Conservation (phyloP, 2,329 filamentous ascomycete genomes). For the Stromatinia cepivora region DNA sequence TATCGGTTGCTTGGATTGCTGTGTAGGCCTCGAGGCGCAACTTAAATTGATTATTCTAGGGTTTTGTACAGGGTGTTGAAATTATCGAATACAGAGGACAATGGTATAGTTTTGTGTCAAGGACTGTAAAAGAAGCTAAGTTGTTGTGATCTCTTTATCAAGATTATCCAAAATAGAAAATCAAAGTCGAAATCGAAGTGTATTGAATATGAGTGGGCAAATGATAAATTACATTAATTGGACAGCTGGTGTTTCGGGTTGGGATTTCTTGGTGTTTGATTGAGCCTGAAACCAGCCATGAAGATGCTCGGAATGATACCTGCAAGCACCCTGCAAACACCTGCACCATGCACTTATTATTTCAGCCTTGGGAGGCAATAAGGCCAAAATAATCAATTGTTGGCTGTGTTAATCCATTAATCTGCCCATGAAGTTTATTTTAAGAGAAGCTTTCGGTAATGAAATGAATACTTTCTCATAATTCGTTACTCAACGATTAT, state of each 20-base stretch:
- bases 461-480: neutral
- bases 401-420: neutral
- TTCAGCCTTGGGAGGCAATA: neutral
- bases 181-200: neutral
- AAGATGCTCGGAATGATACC: neutral
- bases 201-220: neutral
- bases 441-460: neutral
- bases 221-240: neutral
- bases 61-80: neutral
- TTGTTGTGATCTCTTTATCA: neutral
- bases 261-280: neutral
- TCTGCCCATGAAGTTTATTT: neutral
- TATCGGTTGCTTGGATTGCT: neutral
- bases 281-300: neutral
- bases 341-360: too few relatives aligned
- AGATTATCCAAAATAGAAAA: too few relatives aligned
- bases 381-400: neutral
- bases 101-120: neutral
- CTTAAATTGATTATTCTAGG: neutral
- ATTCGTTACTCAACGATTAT: neutral
- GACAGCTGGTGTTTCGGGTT: conserved; percentile 10
- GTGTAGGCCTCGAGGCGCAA: neutral
- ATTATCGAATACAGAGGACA: neutral
- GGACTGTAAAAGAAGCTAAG: neutral
- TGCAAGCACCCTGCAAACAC: too few relatives aligned